Conservation (phyloP, 2,329 filamentous ascomycete species). For the Cercospora sesami region DNA sequence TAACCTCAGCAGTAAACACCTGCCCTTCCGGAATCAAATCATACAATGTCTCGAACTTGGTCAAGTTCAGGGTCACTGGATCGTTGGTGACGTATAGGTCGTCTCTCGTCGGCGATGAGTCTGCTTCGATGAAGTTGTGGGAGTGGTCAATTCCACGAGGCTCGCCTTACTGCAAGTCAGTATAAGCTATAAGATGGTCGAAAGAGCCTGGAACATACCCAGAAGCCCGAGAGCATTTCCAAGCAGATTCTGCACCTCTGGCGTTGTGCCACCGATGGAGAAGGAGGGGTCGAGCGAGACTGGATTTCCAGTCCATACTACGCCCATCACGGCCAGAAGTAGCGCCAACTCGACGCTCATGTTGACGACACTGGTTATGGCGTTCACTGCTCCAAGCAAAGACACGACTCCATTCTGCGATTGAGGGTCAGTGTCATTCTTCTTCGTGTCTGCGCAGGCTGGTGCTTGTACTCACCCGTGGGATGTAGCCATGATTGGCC, state of each 20-base stretch:
- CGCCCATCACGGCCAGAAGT: slow-evolving; percentile 37
- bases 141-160: slow-evolving; percentile 47
- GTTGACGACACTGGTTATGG: slow-evolving; percentile 30
- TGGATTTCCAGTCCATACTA: slow-evolving; percentile 35
- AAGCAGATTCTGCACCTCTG: slow-evolving; percentile 44
- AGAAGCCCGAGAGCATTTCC: slow-evolving; percentile 43
- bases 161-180: neutral
- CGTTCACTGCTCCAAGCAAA: slow-evolving; percentile 22
- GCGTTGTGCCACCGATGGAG: slow-evolving; percentile 32
- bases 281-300: slow-evolving; percentile 46
- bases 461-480: neutral
- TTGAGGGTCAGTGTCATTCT: neutral
- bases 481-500: slow-evolving; percentile 28
- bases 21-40: slow-evolving; percentile 26
- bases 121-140: slow-evolving; percentile 58
- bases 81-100: slow-evolving; percentile 54
- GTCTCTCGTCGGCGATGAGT: slow-evolving; percentile 54
- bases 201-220: slow-evolving; percentile 12
- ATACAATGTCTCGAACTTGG: slow-evolving; percentile 53
- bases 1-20: slow-evolving; percentile 34
- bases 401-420: slow-evolving; percentile 23
- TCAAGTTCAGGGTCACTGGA: slow-evolving; percentile 54
- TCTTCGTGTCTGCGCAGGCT: neutral
- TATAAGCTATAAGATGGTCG: neutral
- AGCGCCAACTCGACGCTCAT: slow-evolving; percentile 37